A percentile compares a stretch with the other conserved stretches of the same genome.
Evolutionary conservation across 2,329 filamentous ascomycete species (phyloP).

Genomic region (Cadophora malorum): DNA sequence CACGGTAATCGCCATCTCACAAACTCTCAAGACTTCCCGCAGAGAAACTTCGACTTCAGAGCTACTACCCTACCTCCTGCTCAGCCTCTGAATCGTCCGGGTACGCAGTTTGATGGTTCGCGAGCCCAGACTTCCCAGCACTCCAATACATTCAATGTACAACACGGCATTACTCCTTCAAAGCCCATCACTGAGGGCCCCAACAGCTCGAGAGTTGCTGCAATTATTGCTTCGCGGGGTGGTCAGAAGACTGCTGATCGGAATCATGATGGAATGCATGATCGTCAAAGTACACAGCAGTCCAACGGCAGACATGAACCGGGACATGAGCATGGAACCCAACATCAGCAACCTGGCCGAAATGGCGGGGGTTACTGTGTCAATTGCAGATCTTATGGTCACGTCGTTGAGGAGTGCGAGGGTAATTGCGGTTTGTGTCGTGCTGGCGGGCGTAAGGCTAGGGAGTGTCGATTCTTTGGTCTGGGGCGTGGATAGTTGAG

Average conservation of each 20-base stretch:
- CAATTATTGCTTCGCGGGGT: background rate
- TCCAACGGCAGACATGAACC: background rate
- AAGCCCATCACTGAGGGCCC: background rate
- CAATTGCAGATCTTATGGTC: background rate
- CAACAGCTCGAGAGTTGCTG: background rate
- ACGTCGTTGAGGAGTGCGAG: conserved; percentile 10
- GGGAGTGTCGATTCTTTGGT: conserved; percentile 1
- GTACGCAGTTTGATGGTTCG: background rate
- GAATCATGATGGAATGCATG: background rate
- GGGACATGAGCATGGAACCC: background rate
- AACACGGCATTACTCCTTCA: background rate
- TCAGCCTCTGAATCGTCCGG: background rate
- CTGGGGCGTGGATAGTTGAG: background rate
- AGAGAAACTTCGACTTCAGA: background rate
- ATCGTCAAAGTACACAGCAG: background rate
- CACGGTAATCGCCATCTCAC: background rate
- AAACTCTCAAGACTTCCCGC: background rate
- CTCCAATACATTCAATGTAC: background rate
- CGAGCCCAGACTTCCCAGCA: background rate
- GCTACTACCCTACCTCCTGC: background rate
- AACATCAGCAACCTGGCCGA: background rate
- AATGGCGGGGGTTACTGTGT: background rate
- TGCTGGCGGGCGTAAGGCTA: conserved; percentile 3
- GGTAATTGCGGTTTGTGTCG: conserved; percentile 4
- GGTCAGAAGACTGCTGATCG: background rate